A percentile compares a stretch with the other conserved stretches of the same genome.
phyloP scores from a whole-genome alignment of 78 protist genomes.

The Isochrysis galbana region DNA sequence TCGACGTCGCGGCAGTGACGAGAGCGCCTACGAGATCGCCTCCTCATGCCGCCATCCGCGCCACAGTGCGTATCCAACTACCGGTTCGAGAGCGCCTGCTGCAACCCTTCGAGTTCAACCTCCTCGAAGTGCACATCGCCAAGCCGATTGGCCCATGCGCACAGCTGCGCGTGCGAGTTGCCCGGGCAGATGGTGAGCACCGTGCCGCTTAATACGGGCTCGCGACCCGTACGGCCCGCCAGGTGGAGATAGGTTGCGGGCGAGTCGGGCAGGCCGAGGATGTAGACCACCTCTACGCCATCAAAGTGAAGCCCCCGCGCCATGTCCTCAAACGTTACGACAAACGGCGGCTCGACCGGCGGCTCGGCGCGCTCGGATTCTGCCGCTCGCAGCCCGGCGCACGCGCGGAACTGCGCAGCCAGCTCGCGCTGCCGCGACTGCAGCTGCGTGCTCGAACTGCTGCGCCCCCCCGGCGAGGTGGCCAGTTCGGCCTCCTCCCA shows the following conservation, averaged over 20 bases:
- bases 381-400: too few relatives aligned
- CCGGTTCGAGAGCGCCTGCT: background rate
- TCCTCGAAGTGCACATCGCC: background rate
- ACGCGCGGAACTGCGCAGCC: background rate
- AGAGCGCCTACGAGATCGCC: too few relatives aligned
- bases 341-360: background rate
- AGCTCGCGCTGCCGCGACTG: background rate
- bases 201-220: background rate
- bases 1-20: too few relatives aligned
- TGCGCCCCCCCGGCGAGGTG: background rate
- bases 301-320: slow-evolving; percentile 23
- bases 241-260: slow-evolving; percentile 22
- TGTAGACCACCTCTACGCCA: background rate
- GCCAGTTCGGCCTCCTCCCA: background rate
- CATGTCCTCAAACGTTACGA: slow-evolving; percentile 8
- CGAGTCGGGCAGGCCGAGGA: background rate
- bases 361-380: background rate
- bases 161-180: background rate
- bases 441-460: background rate
- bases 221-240: slow-evolving; percentile 3
- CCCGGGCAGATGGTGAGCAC: slow-evolving; percentile 1
- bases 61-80: too few relatives aligned
- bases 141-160: background rate
- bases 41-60: too few relatives aligned
- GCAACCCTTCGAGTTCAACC: background rate